These are phyloP conservation scores for Fusarium euwallaceae DNA, from an alignment of 2,329 filamentous ascomycete species.

Conservation along the genomic window DNA sequence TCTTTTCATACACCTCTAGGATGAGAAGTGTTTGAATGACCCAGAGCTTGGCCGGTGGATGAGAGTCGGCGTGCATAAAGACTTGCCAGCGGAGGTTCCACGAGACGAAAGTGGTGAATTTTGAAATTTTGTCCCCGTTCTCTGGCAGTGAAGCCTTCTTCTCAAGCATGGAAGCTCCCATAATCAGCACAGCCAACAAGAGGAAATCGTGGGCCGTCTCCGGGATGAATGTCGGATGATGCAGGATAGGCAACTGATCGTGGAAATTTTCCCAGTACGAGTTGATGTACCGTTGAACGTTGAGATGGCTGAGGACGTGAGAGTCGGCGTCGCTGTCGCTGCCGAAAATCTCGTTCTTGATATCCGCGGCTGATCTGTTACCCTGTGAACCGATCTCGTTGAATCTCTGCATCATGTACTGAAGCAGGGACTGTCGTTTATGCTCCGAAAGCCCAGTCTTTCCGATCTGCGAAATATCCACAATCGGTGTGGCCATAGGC, in stretches of 20 bases:
- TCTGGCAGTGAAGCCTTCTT: conserved; percentile 36
- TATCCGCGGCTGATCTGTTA: conserved; percentile 45
- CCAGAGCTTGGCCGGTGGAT: conserved; percentile 47
- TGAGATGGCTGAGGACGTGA: conserved; percentile 44
- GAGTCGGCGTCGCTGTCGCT: conserved; percentile 44
- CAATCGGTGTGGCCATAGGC: conserved; percentile 39
- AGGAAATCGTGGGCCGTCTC: conserved; percentile 47
- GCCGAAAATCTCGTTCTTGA: conserved; percentile 47
- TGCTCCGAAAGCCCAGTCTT: conserved; percentile 45
- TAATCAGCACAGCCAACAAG: conserved; percentile 44
- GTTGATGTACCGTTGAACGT: conserved; percentile 45
- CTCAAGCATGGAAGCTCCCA: conserved; percentile 47
- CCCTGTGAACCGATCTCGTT: conserved; percentile 47
- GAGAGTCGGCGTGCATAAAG: conserved; percentile 48
- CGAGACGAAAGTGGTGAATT: conserved; percentile 47
- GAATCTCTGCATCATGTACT: conserved; percentile 48
- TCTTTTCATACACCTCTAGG: conserved; percentile 46
- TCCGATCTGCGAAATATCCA: conserved; percentile 41
- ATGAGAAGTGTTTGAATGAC: conserved; percentile 47
- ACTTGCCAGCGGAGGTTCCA: conserved; percentile 48
- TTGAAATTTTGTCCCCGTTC: conserved; percentile 43
- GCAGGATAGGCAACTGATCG: conserved; percentile 45
- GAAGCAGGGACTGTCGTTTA: conserved; percentile 45
- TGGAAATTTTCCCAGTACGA: conserved; percentile 48
- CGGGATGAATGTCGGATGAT: conserved; percentile 45